Evolutionary conservation across 2,329 filamentous ascomycete species (phyloP).

Genomic region (Epichloe sylvatica): DNA sequence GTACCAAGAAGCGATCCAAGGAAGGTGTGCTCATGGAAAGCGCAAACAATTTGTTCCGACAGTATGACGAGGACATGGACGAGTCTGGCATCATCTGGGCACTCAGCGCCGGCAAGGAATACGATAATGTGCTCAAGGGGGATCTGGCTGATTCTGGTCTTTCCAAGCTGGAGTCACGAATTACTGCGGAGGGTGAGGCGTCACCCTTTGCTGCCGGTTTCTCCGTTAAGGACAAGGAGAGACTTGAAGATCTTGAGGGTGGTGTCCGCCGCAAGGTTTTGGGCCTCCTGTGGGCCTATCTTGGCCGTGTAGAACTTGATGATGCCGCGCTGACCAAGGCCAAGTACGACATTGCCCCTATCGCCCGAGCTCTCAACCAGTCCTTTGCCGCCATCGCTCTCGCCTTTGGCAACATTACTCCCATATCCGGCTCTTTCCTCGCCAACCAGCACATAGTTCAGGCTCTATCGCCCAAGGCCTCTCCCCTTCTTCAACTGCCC

Average conservation of each 20-base stretch:
- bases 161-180: constrained; percentile 68
- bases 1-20: constrained; percentile 81
- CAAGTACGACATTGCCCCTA: constrained; percentile 80
- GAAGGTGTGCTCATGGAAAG: constrained; percentile 88
- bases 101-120: constrained; percentile 77
- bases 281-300: constrained; percentile 86
- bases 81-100: constrained; percentile 67
- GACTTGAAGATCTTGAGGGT: constrained; percentile 67
- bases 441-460: constrained; percentile 81
- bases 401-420: constrained; percentile 70
- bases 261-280: constrained; percentile 72
- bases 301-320: constrained; percentile 74
- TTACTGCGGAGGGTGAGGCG: constrained; percentile 47
- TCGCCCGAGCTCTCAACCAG: constrained; percentile 72
- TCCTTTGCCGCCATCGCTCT: constrained; percentile 78
- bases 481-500: constrained; percentile 83
- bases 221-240: constrained; percentile 58
- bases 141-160: constrained; percentile 69
- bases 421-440: constrained; percentile 69
- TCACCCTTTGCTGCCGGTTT: constrained; percentile 43
- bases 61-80: constrained; percentile 75
- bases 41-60: constrained; percentile 85
- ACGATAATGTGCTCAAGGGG: constrained; percentile 59
- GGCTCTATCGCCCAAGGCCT: constrained; percentile 68
- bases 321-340: constrained; percentile 64